phyloP scores from a whole-genome alignment of 169 alveolate genomes.

The Plasmodium adleri region DNA sequence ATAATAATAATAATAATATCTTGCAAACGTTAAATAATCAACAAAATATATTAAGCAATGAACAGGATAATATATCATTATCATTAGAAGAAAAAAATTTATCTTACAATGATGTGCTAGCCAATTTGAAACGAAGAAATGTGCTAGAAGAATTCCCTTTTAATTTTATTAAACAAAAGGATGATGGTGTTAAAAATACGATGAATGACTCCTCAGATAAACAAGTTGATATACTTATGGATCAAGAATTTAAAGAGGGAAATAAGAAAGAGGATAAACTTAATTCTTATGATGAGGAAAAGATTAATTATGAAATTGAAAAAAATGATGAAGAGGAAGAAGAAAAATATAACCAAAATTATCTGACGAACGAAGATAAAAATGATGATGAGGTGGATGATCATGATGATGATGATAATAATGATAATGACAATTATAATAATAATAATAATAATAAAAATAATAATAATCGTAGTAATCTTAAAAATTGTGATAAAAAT shows the following conservation, averaged over 20 bases:
- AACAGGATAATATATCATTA: not conserved
- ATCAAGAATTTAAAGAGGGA: not conserved
- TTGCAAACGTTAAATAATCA: not conserved
- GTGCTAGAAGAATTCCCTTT: conserved; percentile 7
- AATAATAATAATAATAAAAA: not conserved
- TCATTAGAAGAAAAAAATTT: not conserved
- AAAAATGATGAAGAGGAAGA: not conserved
- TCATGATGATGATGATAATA: not conserved
- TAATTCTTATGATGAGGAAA: conserved; percentile 13
- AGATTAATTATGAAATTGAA: not conserved
- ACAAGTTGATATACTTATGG: not conserved
- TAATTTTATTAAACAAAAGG: conserved; percentile 16
- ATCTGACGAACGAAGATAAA: not conserved
- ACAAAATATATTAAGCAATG: too few species aligned
- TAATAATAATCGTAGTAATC: not conserved
- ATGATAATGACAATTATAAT: not conserved
- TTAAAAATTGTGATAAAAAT: not conserved
- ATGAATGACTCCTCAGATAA: conserved; percentile 8
- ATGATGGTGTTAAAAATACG: not conserved
- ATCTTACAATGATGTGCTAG: conserved; percentile 4
- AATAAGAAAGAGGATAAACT: conserved; percentile 6
- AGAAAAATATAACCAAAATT: not conserved
- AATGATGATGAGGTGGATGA: not conserved
- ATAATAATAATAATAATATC: not conserved
- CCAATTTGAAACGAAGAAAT: not conserved